Base-by-base conservation (phyloP, 2,329 filamentous ascomycete genomes). In the Raffaelea deltoideospora region DNA sequence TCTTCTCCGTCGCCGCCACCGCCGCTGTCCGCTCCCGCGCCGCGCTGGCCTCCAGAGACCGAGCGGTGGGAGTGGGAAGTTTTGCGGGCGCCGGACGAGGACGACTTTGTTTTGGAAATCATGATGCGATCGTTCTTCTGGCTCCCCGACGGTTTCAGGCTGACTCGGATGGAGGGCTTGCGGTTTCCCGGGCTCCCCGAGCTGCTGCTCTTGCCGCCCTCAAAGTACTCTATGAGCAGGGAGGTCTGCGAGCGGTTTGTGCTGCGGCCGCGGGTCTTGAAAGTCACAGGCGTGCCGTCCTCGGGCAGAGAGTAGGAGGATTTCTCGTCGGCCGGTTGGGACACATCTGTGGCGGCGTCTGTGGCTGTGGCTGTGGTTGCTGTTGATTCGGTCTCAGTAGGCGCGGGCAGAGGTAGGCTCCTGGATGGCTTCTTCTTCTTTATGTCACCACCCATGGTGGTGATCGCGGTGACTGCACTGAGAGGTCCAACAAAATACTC, bases 161-260 rank as follows among this genome's bases (percentile, higher is more conserved):
- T 71, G 57, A 81, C 67, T 52, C 71, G 72, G 37, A 95, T 84
- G 54, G 85, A 93, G 11, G 87, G 86, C 48, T 81, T 77, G 48
- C 80, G 78, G 48, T 75, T 70, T 48, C 65, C 65, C 48, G 65
- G 66, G 39, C 70, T 61, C 30, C 59, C 55, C n/a, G 59, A 54
- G 44, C 65, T 63, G 39, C 66, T 58, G 31, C 48, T 41, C 55
- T 83, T 87, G 44, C 78, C 75, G 47, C 76, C 82, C 60, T 94
- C 87, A 51, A 92, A 95, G 58, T 93, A 94, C 60, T 95, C 87
- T 50, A 95, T 95, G 49, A 95, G 67, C 46, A 95, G 67, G 39
- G 84, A 92, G 27, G 87, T 93, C 61, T 93, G 86, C 32, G 84
- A 93, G 48, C 72, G 60, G 52, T 63, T 69, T 43, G 64, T 51